These are phyloP conservation scores for Xylaria grammica DNA, from an alignment of 495 filamentous ascomycete genomes.

Conservation along the genomic window DNA sequence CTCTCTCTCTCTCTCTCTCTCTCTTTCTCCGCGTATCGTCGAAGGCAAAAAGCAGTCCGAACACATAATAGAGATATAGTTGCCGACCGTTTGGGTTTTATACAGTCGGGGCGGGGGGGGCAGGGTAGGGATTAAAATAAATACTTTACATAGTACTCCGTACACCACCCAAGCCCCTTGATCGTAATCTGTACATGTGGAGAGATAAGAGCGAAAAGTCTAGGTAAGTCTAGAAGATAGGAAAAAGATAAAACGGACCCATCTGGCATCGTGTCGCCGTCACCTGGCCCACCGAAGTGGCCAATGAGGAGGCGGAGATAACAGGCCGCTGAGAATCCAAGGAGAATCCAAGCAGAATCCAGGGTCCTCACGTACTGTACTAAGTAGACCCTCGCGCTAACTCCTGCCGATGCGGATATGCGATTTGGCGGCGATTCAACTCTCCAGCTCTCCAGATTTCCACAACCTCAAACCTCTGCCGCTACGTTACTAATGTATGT, in stretches of 20 bases:
- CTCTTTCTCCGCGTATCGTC: no score
- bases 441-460: slow-evolving; percentile 8
- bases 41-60: no score
- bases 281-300: background rate
- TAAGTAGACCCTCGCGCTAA: slow-evolving; percentile 20
- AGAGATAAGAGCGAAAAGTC: background rate
- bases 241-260: background rate
- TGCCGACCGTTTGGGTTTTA: no score
- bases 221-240: background rate
- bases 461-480: background rate
- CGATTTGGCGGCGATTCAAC: no score
- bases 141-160: no score
- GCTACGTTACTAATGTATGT: background rate
- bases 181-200: background rate
- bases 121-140: no score
- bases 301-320: slow-evolving; percentile 15
- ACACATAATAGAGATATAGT: no score
- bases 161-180: no score
- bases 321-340: slow-evolving; percentile 1
- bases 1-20: no score
- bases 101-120: no score
- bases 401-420: slow-evolving; percentile 16
- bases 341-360: no score
- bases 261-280: background rate
- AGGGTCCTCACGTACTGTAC: slow-evolving; percentile 8